These are phyloP conservation scores for Emergomyces orientalis DNA, from an alignment of 2,329 filamentous ascomycete genomes.

Conservation along the genomic window DNA sequence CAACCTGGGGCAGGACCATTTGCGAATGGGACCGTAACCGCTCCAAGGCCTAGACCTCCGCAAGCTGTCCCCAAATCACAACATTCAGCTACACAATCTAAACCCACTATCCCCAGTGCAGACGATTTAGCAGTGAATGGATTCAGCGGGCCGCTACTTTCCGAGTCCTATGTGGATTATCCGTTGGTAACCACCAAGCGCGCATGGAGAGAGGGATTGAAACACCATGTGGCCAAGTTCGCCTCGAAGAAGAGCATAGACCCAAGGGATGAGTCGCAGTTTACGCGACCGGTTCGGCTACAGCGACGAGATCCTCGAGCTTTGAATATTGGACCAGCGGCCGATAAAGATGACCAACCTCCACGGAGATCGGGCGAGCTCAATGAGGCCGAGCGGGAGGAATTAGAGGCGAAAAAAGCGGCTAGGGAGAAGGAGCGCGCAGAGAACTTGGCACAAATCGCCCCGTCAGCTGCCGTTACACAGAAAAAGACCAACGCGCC, in stretches of 20 bases:
- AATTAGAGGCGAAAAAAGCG: slow-evolving; percentile 51
- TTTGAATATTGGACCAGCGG: slow-evolving; percentile 40
- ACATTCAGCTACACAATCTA: slow-evolving; percentile 12
- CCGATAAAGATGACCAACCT: slow-evolving; percentile 40
- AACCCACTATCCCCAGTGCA: slow-evolving; percentile 16
- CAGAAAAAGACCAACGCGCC: slow-evolving; percentile 58
- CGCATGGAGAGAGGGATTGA: slow-evolving; percentile 65
- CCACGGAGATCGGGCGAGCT: slow-evolving; percentile 45
- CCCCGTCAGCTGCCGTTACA: slow-evolving; percentile 61
- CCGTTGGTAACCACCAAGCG: slow-evolving; percentile 78
- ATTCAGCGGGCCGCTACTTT: slow-evolving; percentile 35
- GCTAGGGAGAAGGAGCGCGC: slow-evolving; percentile 80
- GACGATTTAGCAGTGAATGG: slow-evolving; percentile 32
- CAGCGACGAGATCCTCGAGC: slow-evolving; percentile 80
- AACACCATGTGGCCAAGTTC: slow-evolving; percentile 82
- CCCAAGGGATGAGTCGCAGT: slow-evolving; percentile 67
- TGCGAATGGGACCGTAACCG: slow-evolving; percentile 18
- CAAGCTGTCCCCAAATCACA: slow-evolving; percentile 17
- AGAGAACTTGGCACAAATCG: slow-evolving; percentile 84
- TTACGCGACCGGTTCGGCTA: slow-evolving; percentile 76
- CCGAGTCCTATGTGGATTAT: slow-evolving; percentile 42
- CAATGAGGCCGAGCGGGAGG: slow-evolving; percentile 58
- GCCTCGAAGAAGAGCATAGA: slow-evolving; percentile 54
- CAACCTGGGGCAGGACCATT: slow-evolving; percentile 5
- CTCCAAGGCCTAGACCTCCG: slow-evolving; percentile 10